These are phyloP conservation scores for Dryas drummondii DNA, from an alignment of 306 rosid genomes.

Conservation along the genomic window DNA sequence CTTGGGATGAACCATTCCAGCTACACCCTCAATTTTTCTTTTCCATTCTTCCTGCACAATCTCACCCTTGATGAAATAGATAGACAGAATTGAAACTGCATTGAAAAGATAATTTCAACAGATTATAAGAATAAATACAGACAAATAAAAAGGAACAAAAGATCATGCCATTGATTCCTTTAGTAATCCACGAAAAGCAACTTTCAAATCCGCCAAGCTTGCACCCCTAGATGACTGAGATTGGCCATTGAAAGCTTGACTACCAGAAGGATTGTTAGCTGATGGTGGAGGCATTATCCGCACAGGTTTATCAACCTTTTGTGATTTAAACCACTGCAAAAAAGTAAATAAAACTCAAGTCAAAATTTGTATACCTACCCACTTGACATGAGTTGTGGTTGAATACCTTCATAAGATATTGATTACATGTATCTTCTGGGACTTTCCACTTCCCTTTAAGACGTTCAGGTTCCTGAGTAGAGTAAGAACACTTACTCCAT, in stretches of 20 bases:
- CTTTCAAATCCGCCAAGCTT: conserved; percentile 68
- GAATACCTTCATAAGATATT: conserved; percentile 70
- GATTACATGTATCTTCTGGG: conserved; percentile 69
- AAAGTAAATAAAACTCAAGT: conserved; percentile 24
- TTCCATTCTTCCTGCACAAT: conserved; percentile 76
- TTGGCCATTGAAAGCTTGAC: conserved; percentile 42
- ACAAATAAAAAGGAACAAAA: conserved; percentile 17
- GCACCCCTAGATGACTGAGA: conserved; percentile 52
- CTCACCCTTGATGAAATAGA: conserved; percentile 20
- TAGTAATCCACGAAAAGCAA: conserved; percentile 62
- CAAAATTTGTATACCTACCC: conserved; percentile 13
- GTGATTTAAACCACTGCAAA: conserved; percentile 94
- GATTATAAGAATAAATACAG: neutral
- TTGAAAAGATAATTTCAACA: conserved; percentile 2
- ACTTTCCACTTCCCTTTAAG: conserved; percentile 81
- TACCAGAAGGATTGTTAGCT: conserved; percentile 43
- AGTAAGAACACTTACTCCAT: conserved; percentile 93
- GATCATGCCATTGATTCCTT: conserved; percentile 56
- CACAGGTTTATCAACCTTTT: conserved; percentile 66
- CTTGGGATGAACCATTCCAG: conserved; percentile 76
- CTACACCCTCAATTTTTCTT: conserved; percentile 55
- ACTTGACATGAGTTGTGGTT: conserved; percentile 7
- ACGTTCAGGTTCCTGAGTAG: conserved; percentile 64
- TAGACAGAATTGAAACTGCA: conserved; percentile 21
- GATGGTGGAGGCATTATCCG: conserved; percentile 61